Percentiles rank a stretch among this genome's conserved stretches.
Evolutionary conservation across 768 basidiomycete species (phyloP).

Genomic region (Phlebiopsis gigantea): DNA sequence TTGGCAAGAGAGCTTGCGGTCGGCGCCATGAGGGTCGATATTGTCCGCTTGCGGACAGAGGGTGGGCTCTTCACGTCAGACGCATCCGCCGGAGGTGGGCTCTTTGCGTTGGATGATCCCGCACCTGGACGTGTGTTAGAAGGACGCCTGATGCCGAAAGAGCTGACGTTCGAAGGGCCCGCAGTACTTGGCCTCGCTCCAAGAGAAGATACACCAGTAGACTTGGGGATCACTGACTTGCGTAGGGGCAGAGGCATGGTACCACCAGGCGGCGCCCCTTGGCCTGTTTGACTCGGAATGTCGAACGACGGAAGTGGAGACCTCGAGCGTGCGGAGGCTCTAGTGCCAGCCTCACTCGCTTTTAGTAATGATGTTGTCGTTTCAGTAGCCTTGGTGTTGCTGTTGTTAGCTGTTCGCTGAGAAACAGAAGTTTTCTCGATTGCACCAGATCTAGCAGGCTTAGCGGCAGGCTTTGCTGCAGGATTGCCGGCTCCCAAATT

Average conservation of each 20-base stretch:
- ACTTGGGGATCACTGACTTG: slow-evolving; percentile 6
- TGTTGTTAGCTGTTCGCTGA: slow-evolving; percentile 9
- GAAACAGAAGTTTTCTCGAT: neutral
- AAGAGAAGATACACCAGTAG: slow-evolving; percentile 21
- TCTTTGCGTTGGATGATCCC: neutral
- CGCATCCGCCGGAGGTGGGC: neutral
- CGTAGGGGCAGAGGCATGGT: slow-evolving; percentile 6
- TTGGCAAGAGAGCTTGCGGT: slow-evolving; percentile 70
- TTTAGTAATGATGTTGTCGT: neutral
- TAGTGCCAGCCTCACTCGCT: neutral
- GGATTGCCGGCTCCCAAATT: slow-evolving; percentile 39
- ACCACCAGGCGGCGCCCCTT: neutral
- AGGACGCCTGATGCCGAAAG: slow-evolving; percentile 36
- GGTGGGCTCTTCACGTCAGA: neutral
- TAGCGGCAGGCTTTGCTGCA: neutral
- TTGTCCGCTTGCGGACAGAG: slow-evolving; percentile 22
- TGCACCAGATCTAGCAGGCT: neutral
- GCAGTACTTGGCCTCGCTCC: slow-evolving; percentile 27
- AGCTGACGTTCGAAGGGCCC: slow-evolving; percentile 31
- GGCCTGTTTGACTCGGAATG: neutral
- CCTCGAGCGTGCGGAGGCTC: slow-evolving; percentile 11
- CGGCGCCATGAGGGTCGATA: slow-evolving; percentile 60
- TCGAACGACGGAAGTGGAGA: slow-evolving; percentile 26
- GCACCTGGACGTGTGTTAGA: neutral
- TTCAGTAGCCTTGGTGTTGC: slow-evolving; percentile 11